Evolutionary conservation across 2,329 filamentous ascomycete genomes (phyloP).

Genomic region (Metarhizium brunneum): DNA sequence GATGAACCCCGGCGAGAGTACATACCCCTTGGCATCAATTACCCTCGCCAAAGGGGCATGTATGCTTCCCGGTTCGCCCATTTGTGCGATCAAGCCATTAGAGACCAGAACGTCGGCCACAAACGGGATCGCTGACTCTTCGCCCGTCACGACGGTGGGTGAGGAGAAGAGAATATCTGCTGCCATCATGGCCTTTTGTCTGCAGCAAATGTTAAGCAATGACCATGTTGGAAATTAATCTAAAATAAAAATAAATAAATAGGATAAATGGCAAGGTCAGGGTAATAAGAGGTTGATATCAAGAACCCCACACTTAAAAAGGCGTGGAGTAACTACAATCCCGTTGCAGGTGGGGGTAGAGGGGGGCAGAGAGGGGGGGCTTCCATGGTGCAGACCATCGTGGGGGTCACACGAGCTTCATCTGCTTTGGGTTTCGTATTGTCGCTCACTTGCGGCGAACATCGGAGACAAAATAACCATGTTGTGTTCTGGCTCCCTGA

Average conservation of each 20-base stretch:
- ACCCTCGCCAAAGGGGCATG: slow-evolving; percentile 5
- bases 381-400: not conserved
- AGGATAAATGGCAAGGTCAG: too few species aligned
- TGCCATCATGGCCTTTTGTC: not conserved
- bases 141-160: slow-evolving; percentile 13
- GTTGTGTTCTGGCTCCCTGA: too few species aligned
- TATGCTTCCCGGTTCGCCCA: slow-evolving; percentile 10
- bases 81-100: slow-evolving; percentile 11
- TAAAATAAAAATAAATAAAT: too few species aligned
- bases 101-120: slow-evolving; percentile 14
- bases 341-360: too few species aligned
- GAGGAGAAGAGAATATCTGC: slow-evolving; percentile 11
- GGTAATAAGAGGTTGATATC: too few species aligned
- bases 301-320: not conserved
- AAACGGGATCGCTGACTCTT: slow-evolving; percentile 11
- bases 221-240: not conserved
- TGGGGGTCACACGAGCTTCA: not conserved
- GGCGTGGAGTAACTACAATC: not conserved
- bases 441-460: too few species aligned
- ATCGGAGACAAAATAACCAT: too few species aligned
- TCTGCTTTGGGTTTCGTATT: not conserved
- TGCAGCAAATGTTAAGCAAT: not conserved
- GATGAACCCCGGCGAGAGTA: slow-evolving; percentile 15
- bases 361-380: too few species aligned
- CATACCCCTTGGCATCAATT: slow-evolving; percentile 11